phyloP scores from a whole-genome alignment of 2,329 filamentous ascomycete genomes.

The Lasiodiplodia sp. region DNA sequence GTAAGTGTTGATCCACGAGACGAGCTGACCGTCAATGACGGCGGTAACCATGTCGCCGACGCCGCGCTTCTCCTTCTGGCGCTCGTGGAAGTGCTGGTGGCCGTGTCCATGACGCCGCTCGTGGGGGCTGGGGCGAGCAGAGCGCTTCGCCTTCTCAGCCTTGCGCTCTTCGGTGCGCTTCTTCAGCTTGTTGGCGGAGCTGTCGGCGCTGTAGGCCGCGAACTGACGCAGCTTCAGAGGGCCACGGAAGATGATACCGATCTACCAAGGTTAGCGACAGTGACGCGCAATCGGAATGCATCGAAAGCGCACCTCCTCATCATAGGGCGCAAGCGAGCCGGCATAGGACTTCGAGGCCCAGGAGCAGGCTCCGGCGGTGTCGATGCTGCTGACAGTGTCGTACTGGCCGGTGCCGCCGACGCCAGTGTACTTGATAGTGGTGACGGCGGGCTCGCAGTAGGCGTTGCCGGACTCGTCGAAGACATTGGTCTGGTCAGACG shows the following conservation, averaged over 20 bases:
- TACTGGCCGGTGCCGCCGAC: constrained; percentile 69
- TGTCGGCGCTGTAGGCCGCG: constrained; percentile 70
- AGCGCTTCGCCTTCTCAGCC: constrained; percentile 34
- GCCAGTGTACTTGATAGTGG: constrained; percentile 71
- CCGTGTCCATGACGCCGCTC: constrained; percentile 51
- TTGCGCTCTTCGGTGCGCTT: constrained; percentile 42
- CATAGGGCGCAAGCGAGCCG: constrained; percentile 70
- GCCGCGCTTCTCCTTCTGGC: constrained; percentile 56
- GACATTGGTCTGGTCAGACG: constrained; percentile 4
- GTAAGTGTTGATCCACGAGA: constrained; percentile 67
- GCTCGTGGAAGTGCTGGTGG: constrained; percentile 60
- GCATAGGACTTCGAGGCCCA: constrained; percentile 61
- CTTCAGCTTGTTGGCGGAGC: constrained; percentile 30
- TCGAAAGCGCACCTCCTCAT: constrained; percentile 69
- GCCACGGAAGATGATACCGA: constrained; percentile 76
- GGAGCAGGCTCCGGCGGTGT: constrained; percentile 62
- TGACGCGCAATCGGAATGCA: background rate
- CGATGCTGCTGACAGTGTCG: constrained; percentile 69
- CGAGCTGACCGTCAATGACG: constrained; percentile 64
- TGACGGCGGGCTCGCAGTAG: constrained; percentile 68
- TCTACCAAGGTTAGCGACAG: constrained; percentile 51
- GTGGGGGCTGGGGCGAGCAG: constrained; percentile 33
- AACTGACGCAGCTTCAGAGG: constrained; percentile 72
- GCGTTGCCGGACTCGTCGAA: constrained; percentile 55
- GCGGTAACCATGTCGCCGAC: constrained; percentile 61